Base-by-base conservation (phyloP, 805 yeast species). In the Starmerella riodocensis region DNA sequence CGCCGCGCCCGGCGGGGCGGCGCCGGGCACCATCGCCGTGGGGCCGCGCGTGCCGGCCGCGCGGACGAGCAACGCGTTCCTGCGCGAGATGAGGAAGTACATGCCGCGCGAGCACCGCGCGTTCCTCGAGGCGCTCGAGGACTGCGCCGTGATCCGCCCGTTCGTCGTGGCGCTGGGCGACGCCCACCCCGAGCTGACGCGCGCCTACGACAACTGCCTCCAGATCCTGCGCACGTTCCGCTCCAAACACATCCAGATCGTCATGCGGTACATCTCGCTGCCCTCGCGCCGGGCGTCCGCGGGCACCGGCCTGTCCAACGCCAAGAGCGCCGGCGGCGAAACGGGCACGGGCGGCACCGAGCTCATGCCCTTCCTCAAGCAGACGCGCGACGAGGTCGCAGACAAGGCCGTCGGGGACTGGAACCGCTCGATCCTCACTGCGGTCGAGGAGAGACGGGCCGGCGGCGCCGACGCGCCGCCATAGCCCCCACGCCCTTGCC, bases 321-420 rank as follows among this genome's bases (percentile, higher is more conserved):
- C 91, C 78, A 33, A 36, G 12, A 45, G 48, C 22, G 16, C 67
- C 70, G 34, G 34, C 9, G 49, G 47, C 1, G n/a, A 67, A 70
- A 53, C 64, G 1, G 96, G 97, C 13, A 86, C 97, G 1, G 97
- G 97, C 17, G 96, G 97, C 32, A 86, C 96, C 0, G 76, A 93
- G 1, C 66, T 86, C 52, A 70, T 86, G 42, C 94, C 95, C 21
- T 88, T 86, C 62, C 68, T 86, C 56, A 86, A 85, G 59, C 96
- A 88, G 60, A 88, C 95, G 51, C 72, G 96, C 58, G 96, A 86
- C 61, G 96, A 86, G 57, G 86, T 95, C 2, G 94, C 94, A 31
- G 91, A 80, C 51, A 74, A 85, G 11, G 94, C 95, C 18, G 94
- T 94, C 20, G 88, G 94, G 40, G 70, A 65, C 34, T 85, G 96